Base-by-base conservation (phyloP, 2,329 filamentous ascomycete genomes). In the Nemania sp. region DNA sequence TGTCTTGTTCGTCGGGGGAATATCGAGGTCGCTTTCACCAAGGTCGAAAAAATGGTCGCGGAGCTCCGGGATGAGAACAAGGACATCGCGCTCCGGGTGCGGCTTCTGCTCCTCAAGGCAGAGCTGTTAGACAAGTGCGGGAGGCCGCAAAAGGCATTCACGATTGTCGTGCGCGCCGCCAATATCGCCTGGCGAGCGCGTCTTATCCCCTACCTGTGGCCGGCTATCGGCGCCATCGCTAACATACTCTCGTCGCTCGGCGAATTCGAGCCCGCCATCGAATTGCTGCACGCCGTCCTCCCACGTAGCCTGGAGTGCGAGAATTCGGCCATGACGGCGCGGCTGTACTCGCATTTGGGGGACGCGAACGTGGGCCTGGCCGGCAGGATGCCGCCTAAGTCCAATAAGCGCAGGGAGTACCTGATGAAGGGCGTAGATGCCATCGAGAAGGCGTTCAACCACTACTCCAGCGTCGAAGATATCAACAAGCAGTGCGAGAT, bases 361-460 rank as follows among this genome's bases (percentile, higher is more conserved):
- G 92, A 97, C 72, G 88, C 90, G 0, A 85, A 88, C 67, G 90
- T 96, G 79, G 92, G 92, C 0, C 76, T 90, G 63, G 91, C 91
- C 0, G 89, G 91, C 37, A 71, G 78, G 67, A 75, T 73, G 66
- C 69, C 74, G 12, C 67, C 74, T 5, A 75, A 73, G 69, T 79
- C 79, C 5, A 74, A 75, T 7, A 79, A 79, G 66, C 77, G 81
- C 54, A 81, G 80, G 39, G 85, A 88, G 69, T 81, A 83, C 66
- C 73, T 90, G 69, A 82, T 81, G 7, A 79, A 81, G 55, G 88
- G 87, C 0, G 71, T 86, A 54, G 80, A 81, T 39, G 85, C 87
- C 32, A 80, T 90, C 49, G 85, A 89, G 57, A 83, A 79, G 62
- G 85, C 88, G 0, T 86, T 87, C 66, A 78, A 79, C 34, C 83